Conservation (phyloP, 306 rosid species). For the Fragaria nilgerrensis region DNA sequence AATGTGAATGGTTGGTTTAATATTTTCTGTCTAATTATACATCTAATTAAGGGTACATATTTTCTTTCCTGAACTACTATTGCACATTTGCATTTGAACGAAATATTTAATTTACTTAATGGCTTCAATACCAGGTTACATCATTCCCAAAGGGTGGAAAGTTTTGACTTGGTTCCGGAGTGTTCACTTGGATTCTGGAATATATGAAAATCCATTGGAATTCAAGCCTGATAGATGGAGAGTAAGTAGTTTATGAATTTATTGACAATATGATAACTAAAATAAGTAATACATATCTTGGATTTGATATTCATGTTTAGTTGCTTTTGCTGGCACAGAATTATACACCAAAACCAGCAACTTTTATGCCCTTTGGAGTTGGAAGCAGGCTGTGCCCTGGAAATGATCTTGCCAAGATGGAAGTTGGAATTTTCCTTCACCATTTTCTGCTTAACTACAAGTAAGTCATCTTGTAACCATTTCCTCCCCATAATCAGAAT, state of each 20-base stretch:
- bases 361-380: constrained; percentile 86
- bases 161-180: constrained; percentile 80
- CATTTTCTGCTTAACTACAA: constrained; percentile 59
- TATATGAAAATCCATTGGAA: constrained; percentile 69
- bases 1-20: constrained; percentile 50
- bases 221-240: constrained; percentile 85
- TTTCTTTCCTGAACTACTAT: background rate
- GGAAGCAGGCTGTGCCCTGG: constrained; percentile 82
- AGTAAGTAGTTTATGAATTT: constrained; percentile 32
- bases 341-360: constrained; percentile 58
- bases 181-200: constrained; percentile 77
- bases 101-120: background rate
- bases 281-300: background rate
- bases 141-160: constrained; percentile 88
- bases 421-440: constrained; percentile 79
- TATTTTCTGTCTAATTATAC: background rate
- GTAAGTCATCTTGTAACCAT: constrained; percentile 34
- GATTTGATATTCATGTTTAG: background rate
- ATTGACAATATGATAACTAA: background rate
- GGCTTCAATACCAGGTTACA: constrained; percentile 50
- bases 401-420: constrained; percentile 67
- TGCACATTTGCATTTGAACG: background rate
- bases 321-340: constrained; percentile 19
- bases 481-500: background rate
- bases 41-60: background rate